These are phyloP conservation scores for Alternaria hordeiaustralica DNA, from an alignment of 2,329 filamentous ascomycete genomes.

Conservation along the genomic window DNA sequence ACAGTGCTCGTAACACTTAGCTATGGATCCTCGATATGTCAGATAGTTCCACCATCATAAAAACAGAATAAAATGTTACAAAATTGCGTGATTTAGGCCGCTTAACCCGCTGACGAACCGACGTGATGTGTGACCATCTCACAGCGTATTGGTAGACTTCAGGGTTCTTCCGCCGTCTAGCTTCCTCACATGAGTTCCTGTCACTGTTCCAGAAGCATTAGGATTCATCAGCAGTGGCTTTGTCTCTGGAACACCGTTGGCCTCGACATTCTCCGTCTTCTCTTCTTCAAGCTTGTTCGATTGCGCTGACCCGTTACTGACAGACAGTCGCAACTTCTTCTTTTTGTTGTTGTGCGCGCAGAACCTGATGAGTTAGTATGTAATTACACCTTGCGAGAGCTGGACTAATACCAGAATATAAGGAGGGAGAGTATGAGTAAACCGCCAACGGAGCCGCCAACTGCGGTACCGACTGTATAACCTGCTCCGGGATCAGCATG, in stretches of 20 bases:
- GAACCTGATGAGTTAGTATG: neutral
- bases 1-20: neutral
- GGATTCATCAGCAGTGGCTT: neutral
- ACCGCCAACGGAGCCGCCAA: neutral
- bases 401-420: neutral
- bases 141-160: neutral
- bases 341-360: neutral
- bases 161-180: neutral
- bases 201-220: neutral
- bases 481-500: neutral
- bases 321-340: neutral
- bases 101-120: neutral
- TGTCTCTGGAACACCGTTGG: neutral
- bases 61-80: neutral
- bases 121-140: neutral
- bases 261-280: too few relatives aligned
- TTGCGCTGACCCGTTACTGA: neutral
- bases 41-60: neutral
- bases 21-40: neutral
- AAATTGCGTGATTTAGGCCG: neutral
- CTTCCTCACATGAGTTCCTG: neutral
- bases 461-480: neutral
- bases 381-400: fast-evolving
- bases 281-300: neutral
- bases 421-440: neutral